Evolutionary conservation across 345 rosid genomes (phyloP).

Genomic region (Gossypium bickii): DNA sequence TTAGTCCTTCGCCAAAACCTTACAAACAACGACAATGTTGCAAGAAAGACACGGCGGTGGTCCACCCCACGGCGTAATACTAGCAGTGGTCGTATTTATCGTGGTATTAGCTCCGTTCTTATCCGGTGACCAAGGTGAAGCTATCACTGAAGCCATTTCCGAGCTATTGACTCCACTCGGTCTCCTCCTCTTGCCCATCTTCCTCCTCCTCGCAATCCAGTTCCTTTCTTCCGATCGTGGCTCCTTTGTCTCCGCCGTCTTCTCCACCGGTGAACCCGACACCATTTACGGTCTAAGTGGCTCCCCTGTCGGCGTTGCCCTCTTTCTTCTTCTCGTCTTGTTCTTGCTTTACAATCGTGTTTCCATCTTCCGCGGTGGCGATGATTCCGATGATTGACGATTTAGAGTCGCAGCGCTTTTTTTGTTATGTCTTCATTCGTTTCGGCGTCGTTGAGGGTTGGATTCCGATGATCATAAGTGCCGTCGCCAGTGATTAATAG

Average conservation of each 20-base stretch:
- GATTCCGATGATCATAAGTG: background rate
- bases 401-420: background rate
- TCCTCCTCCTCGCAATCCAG: slow-evolving; percentile 70
- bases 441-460: background rate
- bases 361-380: slow-evolving; percentile 82
- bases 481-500: background rate
- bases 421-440: background rate
- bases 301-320: slow-evolving; percentile 71
- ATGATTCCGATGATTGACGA: slow-evolving; percentile 36
- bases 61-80: slow-evolving; percentile 68
- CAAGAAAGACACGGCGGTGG: slow-evolving; percentile 32
- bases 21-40: slow-evolving; percentile 16
- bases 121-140: slow-evolving; percentile 72
- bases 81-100: slow-evolving; percentile 54
- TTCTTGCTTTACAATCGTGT: slow-evolving; percentile 64
- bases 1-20: background rate
- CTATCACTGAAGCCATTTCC: slow-evolving; percentile 62
- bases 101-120: slow-evolving; percentile 63
- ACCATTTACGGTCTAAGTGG: slow-evolving; percentile 66
- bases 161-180: slow-evolving; percentile 78
- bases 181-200: slow-evolving; percentile 65
- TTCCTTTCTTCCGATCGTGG: slow-evolving; percentile 82
- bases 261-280: slow-evolving; percentile 63
- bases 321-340: slow-evolving; percentile 55
- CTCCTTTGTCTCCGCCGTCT: slow-evolving; percentile 46